Conservation (phyloP, 2,329 filamentous ascomycete species). For the Mycosphaerella sp. region DNA sequence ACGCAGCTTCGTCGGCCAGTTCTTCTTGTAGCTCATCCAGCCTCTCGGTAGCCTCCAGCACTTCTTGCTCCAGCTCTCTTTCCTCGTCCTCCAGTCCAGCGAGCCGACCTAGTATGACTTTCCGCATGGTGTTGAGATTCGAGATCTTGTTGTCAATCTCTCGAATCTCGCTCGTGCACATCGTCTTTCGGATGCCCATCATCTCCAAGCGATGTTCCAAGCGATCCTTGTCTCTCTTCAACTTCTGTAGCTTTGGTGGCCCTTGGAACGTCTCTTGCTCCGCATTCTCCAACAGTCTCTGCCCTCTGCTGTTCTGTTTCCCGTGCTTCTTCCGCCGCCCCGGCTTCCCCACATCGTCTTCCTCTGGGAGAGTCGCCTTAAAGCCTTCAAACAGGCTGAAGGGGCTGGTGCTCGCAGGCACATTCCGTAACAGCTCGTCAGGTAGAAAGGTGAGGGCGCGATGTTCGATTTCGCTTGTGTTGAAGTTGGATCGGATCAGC, state of each 20-base stretch:
- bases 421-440: conserved; percentile 82
- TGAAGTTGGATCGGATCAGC: conserved; percentile 84
- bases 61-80: conserved; percentile 78
- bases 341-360: conserved; percentile 35
- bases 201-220: conserved; percentile 85
- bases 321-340: conserved; percentile 59
- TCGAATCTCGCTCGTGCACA: conserved; percentile 91
- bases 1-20: conserved; percentile 45
- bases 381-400: conserved; percentile 98
- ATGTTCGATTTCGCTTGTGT: conserved; percentile 86
- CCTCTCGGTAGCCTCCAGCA: conserved; percentile 55
- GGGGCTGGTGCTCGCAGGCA: conserved; percentile 75
- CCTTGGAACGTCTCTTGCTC: conserved; percentile 53
- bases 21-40: conserved; percentile 59
- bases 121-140: conserved; percentile 87
- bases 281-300: conserved; percentile 62
- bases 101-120: conserved; percentile 80
- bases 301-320: conserved; percentile 64
- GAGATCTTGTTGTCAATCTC: conserved; percentile 97
- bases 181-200: conserved; percentile 88
- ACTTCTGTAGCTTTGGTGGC: conserved; percentile 61
- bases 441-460: conserved; percentile 81
- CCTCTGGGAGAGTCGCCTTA: conserved; percentile 77
- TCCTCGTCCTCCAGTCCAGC: conserved; percentile 87
- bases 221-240: conserved; percentile 72